phyloP scores from a whole-genome alignment of 768 basidiomycete species.

The Pleurotus platypus region DNA sequence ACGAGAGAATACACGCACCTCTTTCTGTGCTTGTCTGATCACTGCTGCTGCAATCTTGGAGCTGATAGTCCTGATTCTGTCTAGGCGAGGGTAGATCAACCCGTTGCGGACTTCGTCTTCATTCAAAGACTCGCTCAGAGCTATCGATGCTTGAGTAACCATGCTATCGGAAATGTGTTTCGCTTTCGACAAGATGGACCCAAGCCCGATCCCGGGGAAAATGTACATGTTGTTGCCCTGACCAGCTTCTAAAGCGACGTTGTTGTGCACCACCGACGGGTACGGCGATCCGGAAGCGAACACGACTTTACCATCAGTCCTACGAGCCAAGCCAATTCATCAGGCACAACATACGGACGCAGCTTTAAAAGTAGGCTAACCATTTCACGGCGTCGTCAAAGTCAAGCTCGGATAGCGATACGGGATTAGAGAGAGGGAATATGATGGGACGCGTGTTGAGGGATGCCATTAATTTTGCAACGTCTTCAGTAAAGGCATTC shows the following conservation, averaged over 20 bases:
- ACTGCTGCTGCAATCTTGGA: slow-evolving; percentile 60
- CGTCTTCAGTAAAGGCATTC: slow-evolving; percentile 63
- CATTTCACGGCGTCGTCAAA: slow-evolving; percentile 58
- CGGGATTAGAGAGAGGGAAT: slow-evolving; percentile 79
- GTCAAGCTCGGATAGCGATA: slow-evolving; percentile 56
- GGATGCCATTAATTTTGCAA: slow-evolving; percentile 59
- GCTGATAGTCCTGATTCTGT: slow-evolving; percentile 64
- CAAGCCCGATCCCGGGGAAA: slow-evolving; percentile 61
- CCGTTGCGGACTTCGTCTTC: slow-evolving; percentile 50
- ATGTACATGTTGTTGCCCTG: slow-evolving; percentile 85
- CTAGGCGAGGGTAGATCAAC: slow-evolving; percentile 67
- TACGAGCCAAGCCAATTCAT: slow-evolving; percentile 15
- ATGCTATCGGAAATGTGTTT: slow-evolving; percentile 61
- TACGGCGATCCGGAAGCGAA: slow-evolving; percentile 78
- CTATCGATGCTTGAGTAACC: slow-evolving; percentile 64
- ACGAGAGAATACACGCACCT: slow-evolving; percentile 32
- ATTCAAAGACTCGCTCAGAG: slow-evolving; percentile 55
- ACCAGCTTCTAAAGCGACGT: slow-evolving; percentile 53
- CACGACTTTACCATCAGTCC: slow-evolving; percentile 63
- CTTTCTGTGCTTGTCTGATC: slow-evolving; percentile 59
- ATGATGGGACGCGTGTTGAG: slow-evolving; percentile 72
- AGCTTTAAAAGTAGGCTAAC: slow-evolving; percentile 23
- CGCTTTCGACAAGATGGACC: slow-evolving; percentile 55
- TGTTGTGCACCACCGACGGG: slow-evolving; percentile 43
- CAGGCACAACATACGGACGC: not conserved